A percentile compares a stretch with the other conserved stretches of the same genome.
Evolutionary conservation across 768 basidiomycete species (phyloP).

Genomic region (Suillus fuscotomentosus): DNA sequence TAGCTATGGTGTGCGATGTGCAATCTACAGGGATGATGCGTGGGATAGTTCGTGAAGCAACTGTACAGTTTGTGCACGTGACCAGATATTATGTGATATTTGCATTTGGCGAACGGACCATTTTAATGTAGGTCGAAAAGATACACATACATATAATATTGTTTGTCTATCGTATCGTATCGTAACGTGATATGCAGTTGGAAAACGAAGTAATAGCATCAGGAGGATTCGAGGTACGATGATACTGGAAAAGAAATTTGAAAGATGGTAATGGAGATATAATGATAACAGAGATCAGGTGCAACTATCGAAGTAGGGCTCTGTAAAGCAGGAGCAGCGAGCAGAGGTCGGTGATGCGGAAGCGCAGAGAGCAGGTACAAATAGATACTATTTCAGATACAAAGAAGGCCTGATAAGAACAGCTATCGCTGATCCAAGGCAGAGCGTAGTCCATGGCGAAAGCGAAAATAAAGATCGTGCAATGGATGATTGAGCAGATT

Average conservation of each 20-base stretch:
- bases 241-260: neutral
- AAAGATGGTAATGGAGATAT: conserved; percentile 7
- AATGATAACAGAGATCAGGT: conserved; percentile 11
- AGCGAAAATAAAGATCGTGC: conserved; percentile 18
- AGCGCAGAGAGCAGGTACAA: conserved; percentile 12
- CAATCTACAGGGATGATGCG: conserved; percentile 15
- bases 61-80: conserved; percentile 26
- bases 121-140: neutral
- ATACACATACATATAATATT: neutral
- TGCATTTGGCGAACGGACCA: neutral
- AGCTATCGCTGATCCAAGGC: conserved; percentile 27
- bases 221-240: neutral
- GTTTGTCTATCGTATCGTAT: neutral
- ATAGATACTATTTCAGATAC: conserved; percentile 17
- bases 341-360: conserved; percentile 8
- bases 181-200: neutral
- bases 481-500: conserved; percentile 19
- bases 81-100: neutral
- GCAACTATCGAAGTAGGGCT: conserved; percentile 19
- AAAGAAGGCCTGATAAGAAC: conserved; percentile 6
- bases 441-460: conserved; percentile 29
- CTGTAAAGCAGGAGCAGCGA: conserved; percentile 9
- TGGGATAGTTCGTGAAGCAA: conserved; percentile 27
- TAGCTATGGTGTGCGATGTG: conserved; percentile 1
- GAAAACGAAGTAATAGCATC: neutral